A percentile compares a stretch with the other conserved stretches of the same genome.
phyloP scores from a whole-genome alignment of 805 yeast genomes.

The Barnettozyma sucrosica region DNA sequence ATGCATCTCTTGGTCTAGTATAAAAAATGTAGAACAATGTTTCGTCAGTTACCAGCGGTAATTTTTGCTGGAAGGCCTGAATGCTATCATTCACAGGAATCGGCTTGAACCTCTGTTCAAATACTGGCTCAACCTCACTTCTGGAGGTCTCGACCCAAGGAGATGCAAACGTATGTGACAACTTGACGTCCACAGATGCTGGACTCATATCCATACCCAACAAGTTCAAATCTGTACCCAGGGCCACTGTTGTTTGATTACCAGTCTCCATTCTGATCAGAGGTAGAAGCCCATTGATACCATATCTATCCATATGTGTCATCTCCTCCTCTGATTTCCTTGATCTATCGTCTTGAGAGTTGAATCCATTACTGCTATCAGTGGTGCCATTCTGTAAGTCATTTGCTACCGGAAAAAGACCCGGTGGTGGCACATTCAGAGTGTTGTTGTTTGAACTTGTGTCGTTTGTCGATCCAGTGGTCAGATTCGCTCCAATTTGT shows the following conservation, averaged over 20 bases:
- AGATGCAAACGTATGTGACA: constrained; percentile 68
- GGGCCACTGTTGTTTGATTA: constrained; percentile 60
- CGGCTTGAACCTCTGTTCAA: constrained; percentile 47
- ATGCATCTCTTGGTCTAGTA: constrained; percentile 84
- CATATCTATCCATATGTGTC: constrained; percentile 55
- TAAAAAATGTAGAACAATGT: constrained; percentile 91
- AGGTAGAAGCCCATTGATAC: constrained; percentile 57
- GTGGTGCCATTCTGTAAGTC: background rate
- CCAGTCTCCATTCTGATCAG: constrained; percentile 56
- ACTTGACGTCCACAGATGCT: constrained; percentile 30
- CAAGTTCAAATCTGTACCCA: constrained; percentile 69
- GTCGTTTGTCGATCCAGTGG: constrained; percentile 2
- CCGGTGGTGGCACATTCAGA: constrained; percentile 6
- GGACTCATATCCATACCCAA: constrained; percentile 56
- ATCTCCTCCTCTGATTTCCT: constrained; percentile 19
- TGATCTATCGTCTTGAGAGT: background rate
- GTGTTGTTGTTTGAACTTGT: constrained; percentile 1
- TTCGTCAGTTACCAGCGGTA: constrained; percentile 73
- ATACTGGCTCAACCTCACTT: constrained; percentile 85
- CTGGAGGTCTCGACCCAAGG: constrained; percentile 95
- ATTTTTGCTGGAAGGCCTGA: constrained; percentile 33
- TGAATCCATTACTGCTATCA: background rate
- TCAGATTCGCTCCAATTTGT: background rate
- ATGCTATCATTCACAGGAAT: constrained; percentile 5
- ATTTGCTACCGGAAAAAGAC: constrained; percentile 6